Evolutionary conservation across 2,329 filamentous ascomycete species (phyloP).

Genomic region (Blumeriella jaapii): DNA sequence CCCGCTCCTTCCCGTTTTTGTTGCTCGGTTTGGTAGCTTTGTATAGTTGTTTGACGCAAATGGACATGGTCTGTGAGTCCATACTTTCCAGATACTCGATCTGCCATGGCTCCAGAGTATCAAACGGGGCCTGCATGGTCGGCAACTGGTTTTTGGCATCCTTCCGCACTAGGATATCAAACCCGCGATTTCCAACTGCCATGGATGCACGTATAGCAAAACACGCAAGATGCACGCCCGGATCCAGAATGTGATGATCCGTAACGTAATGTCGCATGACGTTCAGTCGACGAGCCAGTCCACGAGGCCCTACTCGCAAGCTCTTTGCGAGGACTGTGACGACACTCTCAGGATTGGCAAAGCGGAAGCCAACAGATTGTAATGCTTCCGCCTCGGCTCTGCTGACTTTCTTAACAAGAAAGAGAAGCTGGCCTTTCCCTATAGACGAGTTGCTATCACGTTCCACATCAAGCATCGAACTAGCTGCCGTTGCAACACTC

Average conservation of each 20-base stretch:
- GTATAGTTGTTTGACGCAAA: slow-evolving; percentile 31
- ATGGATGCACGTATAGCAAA: slow-evolving; percentile 41
- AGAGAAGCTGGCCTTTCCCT: slow-evolving; percentile 68
- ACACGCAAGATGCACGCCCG: slow-evolving; percentile 45
- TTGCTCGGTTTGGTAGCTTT: slow-evolving; percentile 27
- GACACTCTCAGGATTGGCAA: slow-evolving; percentile 59
- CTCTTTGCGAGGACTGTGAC: slow-evolving; percentile 55
- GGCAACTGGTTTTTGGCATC: slow-evolving; percentile 48
- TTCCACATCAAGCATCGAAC: slow-evolving; percentile 9
- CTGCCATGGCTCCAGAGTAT: slow-evolving; percentile 43
- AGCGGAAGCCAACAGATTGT: slow-evolving; percentile 64
- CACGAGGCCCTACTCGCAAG: slow-evolving; percentile 57
- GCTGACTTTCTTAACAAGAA: slow-evolving; percentile 57
- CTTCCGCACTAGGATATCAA: slow-evolving; percentile 27
- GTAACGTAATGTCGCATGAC: slow-evolving; percentile 51
- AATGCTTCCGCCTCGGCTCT: slow-evolving; percentile 50
- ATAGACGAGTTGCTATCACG: slow-evolving; percentile 25
- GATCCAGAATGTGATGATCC: slow-evolving; percentile 34
- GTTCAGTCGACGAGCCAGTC: slow-evolving; percentile 47
- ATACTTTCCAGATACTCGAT: slow-evolving; percentile 35
- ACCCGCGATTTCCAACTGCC: slow-evolving; percentile 21
- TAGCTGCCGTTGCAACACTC: slow-evolving; percentile 6
- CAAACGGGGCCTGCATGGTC: slow-evolving; percentile 41
- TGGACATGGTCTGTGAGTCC: slow-evolving; percentile 36
- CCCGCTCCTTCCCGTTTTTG: slow-evolving; percentile 26